Base-by-base conservation (phyloP, 805 yeast genomes). In the Zygotorulaspora chibaensis region DNA sequence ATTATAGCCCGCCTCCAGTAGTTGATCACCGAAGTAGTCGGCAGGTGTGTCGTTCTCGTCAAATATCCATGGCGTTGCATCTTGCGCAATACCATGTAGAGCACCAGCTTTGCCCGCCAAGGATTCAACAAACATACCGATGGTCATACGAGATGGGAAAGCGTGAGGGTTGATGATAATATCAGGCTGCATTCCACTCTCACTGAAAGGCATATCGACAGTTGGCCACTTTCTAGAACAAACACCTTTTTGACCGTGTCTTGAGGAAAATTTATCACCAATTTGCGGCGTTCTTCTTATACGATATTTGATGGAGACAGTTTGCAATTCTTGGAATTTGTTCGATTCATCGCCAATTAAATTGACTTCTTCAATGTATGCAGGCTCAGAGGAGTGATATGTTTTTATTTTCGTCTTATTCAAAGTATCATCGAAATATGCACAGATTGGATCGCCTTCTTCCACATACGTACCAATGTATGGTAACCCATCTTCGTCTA, bases 101-200 rank as follows among this genome's bases (percentile, higher is more conserved):
- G 96, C 96, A 66, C 99, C 99, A 4, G 98, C 93, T 69, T 93
- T 93, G 63, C 99, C 99, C n/a, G 99, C 98, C 46, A 93, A 70
- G 43, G 95, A 85, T 70, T 93, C 99, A 40, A 93, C 97, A 70
- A 93, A 93, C 98, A 93, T 93, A 74, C 99, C 99, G 69, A 93
- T 91, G 10, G 99, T 93, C 99, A 93, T 93, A 75, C 99, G 93
- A 40, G 98, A 91, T 58, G 99, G 99, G 91, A 91, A 93, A 55
- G 98, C 99, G 67, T 91, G 99, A 3, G 99, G 99, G 67, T 93
- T 93, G 63, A 93, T 93, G 63, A 93, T 93, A 57, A 93, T 85
- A 70, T 93, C 99, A 2, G 99, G 99, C 67, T 87, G 96, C 51
- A 93, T 91, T 60, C 99, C 99, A 28, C 87, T 74, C 71, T 93